Evolutionary conservation across 2,329 filamentous ascomycete genomes (phyloP).

Genomic region (Curvularia spicifera): DNA sequence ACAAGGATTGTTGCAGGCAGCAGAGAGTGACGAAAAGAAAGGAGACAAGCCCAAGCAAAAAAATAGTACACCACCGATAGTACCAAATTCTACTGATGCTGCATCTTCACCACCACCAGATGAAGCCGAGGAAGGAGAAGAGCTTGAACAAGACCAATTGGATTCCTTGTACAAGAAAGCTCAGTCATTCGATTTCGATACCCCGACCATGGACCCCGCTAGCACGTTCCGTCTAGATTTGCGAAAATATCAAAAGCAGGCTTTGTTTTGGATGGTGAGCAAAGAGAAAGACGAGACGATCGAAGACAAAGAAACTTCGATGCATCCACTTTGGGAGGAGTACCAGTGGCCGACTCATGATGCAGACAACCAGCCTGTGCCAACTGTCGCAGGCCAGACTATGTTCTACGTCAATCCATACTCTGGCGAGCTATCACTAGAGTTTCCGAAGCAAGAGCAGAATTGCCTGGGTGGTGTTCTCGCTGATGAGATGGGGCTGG

Average conservation of each 20-base stretch:
- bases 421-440: conserved; percentile 87
- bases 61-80: conserved; percentile 47
- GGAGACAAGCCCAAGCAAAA: conserved; percentile 56
- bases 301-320: conserved; percentile 72
- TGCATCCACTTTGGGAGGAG: conserved; percentile 98
- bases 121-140: conserved; percentile 81
- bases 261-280: conserved; percentile 92
- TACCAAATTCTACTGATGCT: conserved; percentile 46
- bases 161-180: conserved; percentile 94
- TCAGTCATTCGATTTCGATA: conserved; percentile 94
- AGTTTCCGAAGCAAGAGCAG: conserved; percentile 93
- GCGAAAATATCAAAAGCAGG: conserved; percentile 93
- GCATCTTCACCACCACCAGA: conserved; percentile 64
- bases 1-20: conserved; percentile 84
- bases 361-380: conserved; percentile 78
- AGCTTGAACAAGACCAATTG: conserved; percentile 93
- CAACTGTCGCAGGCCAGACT: conserved; percentile 67
- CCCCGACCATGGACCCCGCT: conserved; percentile 83
- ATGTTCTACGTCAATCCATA: conserved; percentile 97
- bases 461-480: conserved; percentile 92
- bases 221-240: conserved; percentile 82
- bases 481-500: conserved; percentile 96
- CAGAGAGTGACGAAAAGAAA: conserved; percentile 80
- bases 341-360: conserved; percentile 90
- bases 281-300: conserved; percentile 84